Conservation (phyloP, 306 rosid species). For the Glycyrrhiza uralensis region DNA sequence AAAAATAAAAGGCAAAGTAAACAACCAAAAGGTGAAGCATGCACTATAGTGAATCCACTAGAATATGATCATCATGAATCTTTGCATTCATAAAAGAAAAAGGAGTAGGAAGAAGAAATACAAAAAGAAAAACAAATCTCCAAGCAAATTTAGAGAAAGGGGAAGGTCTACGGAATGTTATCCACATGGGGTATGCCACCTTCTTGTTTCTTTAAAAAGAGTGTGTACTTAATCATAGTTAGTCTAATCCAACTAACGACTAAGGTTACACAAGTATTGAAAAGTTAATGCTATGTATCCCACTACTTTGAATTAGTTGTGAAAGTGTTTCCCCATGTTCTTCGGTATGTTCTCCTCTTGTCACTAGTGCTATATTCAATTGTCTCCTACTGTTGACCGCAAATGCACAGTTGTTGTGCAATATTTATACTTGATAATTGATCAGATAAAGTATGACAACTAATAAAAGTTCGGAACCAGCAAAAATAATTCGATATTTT, state of each 20-base stretch:
- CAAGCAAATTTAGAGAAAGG: conserved; percentile 33
- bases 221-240: conserved; percentile 35
- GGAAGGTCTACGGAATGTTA: conserved; percentile 34
- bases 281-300: conserved; percentile 29
- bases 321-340: conserved; percentile 31
- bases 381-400: conserved; percentile 25
- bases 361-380: conserved; percentile 25
- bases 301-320: conserved; percentile 32
- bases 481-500: not conserved
- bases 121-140: conserved; percentile 20
- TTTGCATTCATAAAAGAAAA: conserved; percentile 45
- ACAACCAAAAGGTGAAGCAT: conserved; percentile 57
- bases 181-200: conserved; percentile 44
- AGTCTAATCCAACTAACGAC: conserved; percentile 46
- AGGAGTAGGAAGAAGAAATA: conserved; percentile 30
- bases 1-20: conserved; percentile 28
- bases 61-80: conserved; percentile 67
- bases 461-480: not conserved
- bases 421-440: not conserved
- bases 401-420: conserved; percentile 19
- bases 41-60: conserved; percentile 70
- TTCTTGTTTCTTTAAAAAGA: conserved; percentile 46
- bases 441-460: not conserved
- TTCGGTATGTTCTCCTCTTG: conserved; percentile 16
- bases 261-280: conserved; percentile 21